Evolutionary conservation across 176 grass and related monocot genomes (phyloP).

Genomic region (Cocos nucifera): DNA sequence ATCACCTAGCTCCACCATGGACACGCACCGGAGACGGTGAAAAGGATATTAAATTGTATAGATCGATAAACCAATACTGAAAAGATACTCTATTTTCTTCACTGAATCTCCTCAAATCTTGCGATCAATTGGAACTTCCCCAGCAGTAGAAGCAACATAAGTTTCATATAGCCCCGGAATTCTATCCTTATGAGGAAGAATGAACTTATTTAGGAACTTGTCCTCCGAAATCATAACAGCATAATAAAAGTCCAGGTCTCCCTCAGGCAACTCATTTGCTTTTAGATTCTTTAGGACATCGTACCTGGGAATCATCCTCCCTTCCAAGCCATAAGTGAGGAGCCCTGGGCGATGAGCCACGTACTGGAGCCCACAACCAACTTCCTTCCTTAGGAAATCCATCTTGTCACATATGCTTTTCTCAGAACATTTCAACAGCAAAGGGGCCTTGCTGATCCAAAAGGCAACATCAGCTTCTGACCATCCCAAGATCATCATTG

Average conservation of each 20-base stretch:
- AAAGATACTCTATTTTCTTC: too few relatives aligned
- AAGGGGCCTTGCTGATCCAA: conserved; percentile 17
- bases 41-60: too few relatives aligned
- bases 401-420: conserved; percentile 25
- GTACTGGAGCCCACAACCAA: conserved; percentile 21
- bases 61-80: too few relatives aligned
- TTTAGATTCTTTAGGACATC: conserved; percentile 38
- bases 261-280: conserved; percentile 26
- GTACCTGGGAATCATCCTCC: conserved; percentile 34
- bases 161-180: conserved; percentile 10
- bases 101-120: too few relatives aligned
- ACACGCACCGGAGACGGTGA: too few relatives aligned
- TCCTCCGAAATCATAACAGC: conserved; percentile 28
- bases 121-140: too few relatives aligned
- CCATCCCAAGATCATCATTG: conserved; percentile 9
- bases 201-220: conserved; percentile 40
- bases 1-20: too few relatives aligned
- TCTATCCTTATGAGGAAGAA: conserved; percentile 26
- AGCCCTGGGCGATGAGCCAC: conserved; percentile 34
- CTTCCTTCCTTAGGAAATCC: conserved; percentile 31
- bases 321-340: conserved; percentile 41
- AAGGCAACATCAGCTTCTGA: conserved; percentile 28
- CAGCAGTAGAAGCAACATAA: too few relatives aligned
- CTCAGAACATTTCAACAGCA: conserved; percentile 31
- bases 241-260: conserved; percentile 21